Evolutionary conservation across 2,329 filamentous ascomycete species (phyloP).

Genomic region (Graphiopsis chlorocephala): DNA sequence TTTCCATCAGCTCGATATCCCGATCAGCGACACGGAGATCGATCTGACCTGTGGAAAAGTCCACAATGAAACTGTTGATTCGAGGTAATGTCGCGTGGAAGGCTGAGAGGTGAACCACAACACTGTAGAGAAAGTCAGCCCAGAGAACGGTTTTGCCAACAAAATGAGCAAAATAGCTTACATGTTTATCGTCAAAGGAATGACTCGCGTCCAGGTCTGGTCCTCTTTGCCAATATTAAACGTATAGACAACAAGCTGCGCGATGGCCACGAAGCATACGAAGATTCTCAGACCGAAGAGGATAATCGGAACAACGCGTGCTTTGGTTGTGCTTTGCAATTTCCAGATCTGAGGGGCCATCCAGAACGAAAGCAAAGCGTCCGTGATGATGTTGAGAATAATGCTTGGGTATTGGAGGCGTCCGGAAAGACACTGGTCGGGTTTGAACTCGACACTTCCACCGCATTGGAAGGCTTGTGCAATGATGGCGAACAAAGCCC

Average conservation of each 20-base stretch:
- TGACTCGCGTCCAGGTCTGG: slow-evolving; percentile 8
- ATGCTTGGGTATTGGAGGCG: slow-evolving; percentile 23
- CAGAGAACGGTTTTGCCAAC: background rate
- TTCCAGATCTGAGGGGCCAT: slow-evolving; percentile 27
- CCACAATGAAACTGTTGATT: slow-evolving; percentile 20
- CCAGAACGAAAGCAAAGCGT: slow-evolving; percentile 28
- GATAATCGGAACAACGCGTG: slow-evolving; percentile 13
- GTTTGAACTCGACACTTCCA: slow-evolving; percentile 16
- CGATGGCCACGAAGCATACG: slow-evolving; percentile 16
- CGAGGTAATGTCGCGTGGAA: slow-evolving; percentile 20
- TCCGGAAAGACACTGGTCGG: slow-evolving; percentile 20
- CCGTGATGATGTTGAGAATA: slow-evolving; percentile 25
- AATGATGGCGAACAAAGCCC: slow-evolving; percentile 19
- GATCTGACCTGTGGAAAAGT: slow-evolving; percentile 20
- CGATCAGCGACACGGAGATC: slow-evolving; percentile 17
- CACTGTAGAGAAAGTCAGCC: slow-evolving; percentile 4
- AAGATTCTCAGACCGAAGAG: slow-evolving; percentile 17
- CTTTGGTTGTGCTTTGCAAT: slow-evolving; percentile 20
- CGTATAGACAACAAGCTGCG: slow-evolving; percentile 9
- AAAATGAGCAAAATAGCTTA: background rate
- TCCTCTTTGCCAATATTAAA: background rate
- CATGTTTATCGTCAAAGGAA: background rate
- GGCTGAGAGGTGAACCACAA: slow-evolving; percentile 17
- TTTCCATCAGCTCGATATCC: slow-evolving; percentile 16
- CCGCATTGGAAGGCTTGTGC: slow-evolving; percentile 22